These are phyloP conservation scores for Malassezia brasiliensis DNA, from an alignment of 1,284 basidiomycete species.

Conservation along the genomic window DNA sequence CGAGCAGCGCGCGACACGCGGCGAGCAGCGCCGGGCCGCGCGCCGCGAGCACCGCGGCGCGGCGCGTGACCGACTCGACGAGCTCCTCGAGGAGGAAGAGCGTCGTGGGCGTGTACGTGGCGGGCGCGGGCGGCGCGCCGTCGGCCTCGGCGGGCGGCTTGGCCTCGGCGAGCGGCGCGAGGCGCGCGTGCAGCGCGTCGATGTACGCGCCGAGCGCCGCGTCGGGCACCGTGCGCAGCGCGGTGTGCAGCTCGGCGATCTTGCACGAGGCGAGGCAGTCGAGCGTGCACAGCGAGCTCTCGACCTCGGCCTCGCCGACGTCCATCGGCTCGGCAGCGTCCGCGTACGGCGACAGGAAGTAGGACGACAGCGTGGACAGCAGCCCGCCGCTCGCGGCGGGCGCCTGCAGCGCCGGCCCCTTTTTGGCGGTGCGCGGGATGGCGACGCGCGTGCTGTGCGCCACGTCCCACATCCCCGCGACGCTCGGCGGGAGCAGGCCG, in stretches of 20 bases:
- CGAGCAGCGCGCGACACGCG: slow-evolving; percentile 71
- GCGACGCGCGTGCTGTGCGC: not conserved
- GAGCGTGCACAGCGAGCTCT: slow-evolving; percentile 85
- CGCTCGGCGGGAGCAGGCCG: slow-evolving; percentile 65
- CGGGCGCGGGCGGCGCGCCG: not conserved
- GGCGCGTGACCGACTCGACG: slow-evolving; percentile 61
- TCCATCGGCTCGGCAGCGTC: slow-evolving; percentile 63
- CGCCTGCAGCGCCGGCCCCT: slow-evolving; percentile 72
- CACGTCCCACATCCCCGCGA: slow-evolving; percentile 74
- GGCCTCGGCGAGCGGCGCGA: slow-evolving; percentile 2
- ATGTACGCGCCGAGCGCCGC: slow-evolving; percentile 54
- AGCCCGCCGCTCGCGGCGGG: slow-evolving; percentile 79
- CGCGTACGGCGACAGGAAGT: slow-evolving; percentile 85
- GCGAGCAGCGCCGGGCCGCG: slow-evolving; percentile 88
- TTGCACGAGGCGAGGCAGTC: slow-evolving; percentile 91
- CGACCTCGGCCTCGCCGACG: slow-evolving; percentile 71
- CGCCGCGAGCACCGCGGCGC: slow-evolving; percentile 67
- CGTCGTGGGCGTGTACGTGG: slow-evolving; percentile 75
- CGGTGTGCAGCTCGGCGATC: slow-evolving; percentile 82
- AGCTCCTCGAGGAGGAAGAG: slow-evolving; percentile 89
- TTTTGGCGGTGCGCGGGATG: slow-evolving; percentile 35
- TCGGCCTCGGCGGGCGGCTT: not conserved
- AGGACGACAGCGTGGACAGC: slow-evolving; percentile 85
- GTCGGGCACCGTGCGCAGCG: slow-evolving; percentile 64
- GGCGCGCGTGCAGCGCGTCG: slow-evolving; percentile 55